Evolutionary conservation across 768 basidiomycete species (phyloP).

Genomic region (Holtermannia corniformis): DNA sequence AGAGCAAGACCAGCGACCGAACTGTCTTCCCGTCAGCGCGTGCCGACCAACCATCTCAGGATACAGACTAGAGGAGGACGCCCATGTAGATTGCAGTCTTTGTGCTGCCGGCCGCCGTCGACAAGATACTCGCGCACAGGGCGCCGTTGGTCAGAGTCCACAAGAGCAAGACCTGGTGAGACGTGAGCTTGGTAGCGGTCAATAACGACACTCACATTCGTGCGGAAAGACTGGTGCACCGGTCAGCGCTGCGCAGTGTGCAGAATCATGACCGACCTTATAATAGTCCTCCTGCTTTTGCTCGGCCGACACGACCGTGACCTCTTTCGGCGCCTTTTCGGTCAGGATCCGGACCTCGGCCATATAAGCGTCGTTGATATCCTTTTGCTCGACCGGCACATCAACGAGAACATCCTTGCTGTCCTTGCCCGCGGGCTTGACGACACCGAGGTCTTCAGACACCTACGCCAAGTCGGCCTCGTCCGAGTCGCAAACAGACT

Average conservation of each 20-base stretch:
- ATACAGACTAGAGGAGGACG: conserved; percentile 58
- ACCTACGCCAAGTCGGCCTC: too few relatives aligned
- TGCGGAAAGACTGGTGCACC: conserved; percentile 80
- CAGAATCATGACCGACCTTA: conserved; percentile 15
- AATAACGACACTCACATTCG: conserved; percentile 52
- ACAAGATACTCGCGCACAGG: conserved; percentile 67
- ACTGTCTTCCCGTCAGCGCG: conserved; percentile 18
- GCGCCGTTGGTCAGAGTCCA: conserved; percentile 80
- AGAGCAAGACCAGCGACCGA: conserved; percentile 79
- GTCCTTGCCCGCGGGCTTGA: conserved; percentile 51
- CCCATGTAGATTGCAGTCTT: conserved; percentile 79
- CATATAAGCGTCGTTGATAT: conserved; percentile 58
- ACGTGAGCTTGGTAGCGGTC: conserved; percentile 14
- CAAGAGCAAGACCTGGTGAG: conserved; percentile 57
- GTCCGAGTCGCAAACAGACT: too few relatives aligned
- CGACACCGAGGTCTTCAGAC: conserved; percentile 72
- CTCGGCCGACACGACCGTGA: conserved; percentile 43
- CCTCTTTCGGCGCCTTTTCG: conserved; percentile 66
- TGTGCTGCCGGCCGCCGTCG: conserved; percentile 47
- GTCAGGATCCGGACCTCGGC: conserved; percentile 76
- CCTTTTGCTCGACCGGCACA: conserved; percentile 76
- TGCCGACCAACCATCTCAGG: background rate
- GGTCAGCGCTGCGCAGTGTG: conserved; percentile 43
- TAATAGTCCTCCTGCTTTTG: conserved; percentile 42
- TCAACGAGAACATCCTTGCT: conserved; percentile 78